Base-by-base conservation (phyloP, 305 asterid species). In the Solanum hybrid region DNA sequence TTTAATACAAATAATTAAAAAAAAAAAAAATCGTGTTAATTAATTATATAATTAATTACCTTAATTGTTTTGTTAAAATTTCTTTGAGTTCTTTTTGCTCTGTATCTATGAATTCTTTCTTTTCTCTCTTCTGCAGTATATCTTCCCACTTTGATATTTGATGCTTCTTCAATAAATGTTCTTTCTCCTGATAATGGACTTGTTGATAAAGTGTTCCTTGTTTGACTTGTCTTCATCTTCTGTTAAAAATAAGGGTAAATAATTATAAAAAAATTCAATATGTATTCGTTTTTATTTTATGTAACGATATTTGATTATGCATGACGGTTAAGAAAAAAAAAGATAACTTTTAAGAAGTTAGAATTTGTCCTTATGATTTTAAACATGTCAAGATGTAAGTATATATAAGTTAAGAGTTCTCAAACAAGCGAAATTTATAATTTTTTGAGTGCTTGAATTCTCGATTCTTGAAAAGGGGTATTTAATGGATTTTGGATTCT, bases 61-160 rank as follows among this genome's bases (percentile, higher is more conserved):
- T 97, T 97, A 81, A 97, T 96, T 22, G 98, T 96, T 85, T 95
- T 96, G 90, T 95, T 95, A 95, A 95, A 97, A 85, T 96, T 97
- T 87, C 99, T 96, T 24, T 94, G 98, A 15, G 93, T 94, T 89
- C 96, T 94, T 91, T 97, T 97, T 15, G 98, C 94, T 93, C 95
- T 95, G 92, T 97, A 97, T 76, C 96, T 93, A 31, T 93, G 94
- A 42, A 97, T 96, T 89, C 94, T 96, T 87, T 95, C 98, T 89
- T 94, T 97, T 90, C 97, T 94, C 90, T 97, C 99, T 88, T 94
- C 97, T 8, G 97, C 94, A 80, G 91, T 94, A 36, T 97, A 97
- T 0, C 94, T 91, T 26, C 96, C 95, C 13, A 93, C 96, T 91
- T 95, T 96, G 86, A 92, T 90, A 85, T 93, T 95, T 76, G 96